These are phyloP conservation scores for Fraxinus excelsior DNA, from an alignment of 257 asterid species.

Conservation along the genomic window DNA sequence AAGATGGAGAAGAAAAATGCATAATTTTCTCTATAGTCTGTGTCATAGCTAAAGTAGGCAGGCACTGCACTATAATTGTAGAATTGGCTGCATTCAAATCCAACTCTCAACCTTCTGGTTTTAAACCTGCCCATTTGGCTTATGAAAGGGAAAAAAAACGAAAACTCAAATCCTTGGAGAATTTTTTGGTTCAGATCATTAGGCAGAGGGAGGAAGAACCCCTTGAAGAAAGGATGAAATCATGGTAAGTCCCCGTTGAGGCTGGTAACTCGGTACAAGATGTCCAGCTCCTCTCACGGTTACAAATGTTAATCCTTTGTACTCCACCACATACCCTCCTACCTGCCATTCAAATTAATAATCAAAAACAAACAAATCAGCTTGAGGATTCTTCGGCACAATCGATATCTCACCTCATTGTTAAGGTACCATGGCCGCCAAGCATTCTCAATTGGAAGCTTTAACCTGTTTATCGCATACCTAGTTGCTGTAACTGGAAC, in stretches of 20 bases:
- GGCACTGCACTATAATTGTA: too few relatives aligned
- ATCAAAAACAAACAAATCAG: not conserved
- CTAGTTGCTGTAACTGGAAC: constrained; percentile 42
- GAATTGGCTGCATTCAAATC: too few relatives aligned
- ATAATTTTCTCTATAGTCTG: too few relatives aligned
- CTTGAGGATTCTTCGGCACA: not conserved
- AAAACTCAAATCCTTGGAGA: too few relatives aligned
- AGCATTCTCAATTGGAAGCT: constrained; percentile 28
- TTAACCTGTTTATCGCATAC: constrained; percentile 35
- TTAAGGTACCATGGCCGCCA: constrained; percentile 42
- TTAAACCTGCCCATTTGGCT: too few relatives aligned
- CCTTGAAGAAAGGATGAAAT: constrained; percentile 38
- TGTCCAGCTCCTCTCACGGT: constrained; percentile 44
- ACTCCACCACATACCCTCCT: constrained; percentile 39
- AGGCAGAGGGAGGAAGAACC: constrained; percentile 23
- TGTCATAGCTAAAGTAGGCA: too few relatives aligned
- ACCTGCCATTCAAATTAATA: constrained; percentile 22
- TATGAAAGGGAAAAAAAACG: too few relatives aligned
- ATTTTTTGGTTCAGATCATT: not conserved
- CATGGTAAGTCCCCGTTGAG: constrained; percentile 35
- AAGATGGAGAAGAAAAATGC: not conserved
- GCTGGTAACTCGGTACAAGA: constrained; percentile 39
- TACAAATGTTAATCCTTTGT: constrained; percentile 33
- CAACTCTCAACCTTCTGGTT: too few relatives aligned
- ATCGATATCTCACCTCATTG: constrained; percentile 26